A percentile compares a stretch with the other conserved stretches of the same genome.
phyloP scores from a whole-genome alignment of 768 basidiomycete genomes.

The Pleurotus eryngii region DNA sequence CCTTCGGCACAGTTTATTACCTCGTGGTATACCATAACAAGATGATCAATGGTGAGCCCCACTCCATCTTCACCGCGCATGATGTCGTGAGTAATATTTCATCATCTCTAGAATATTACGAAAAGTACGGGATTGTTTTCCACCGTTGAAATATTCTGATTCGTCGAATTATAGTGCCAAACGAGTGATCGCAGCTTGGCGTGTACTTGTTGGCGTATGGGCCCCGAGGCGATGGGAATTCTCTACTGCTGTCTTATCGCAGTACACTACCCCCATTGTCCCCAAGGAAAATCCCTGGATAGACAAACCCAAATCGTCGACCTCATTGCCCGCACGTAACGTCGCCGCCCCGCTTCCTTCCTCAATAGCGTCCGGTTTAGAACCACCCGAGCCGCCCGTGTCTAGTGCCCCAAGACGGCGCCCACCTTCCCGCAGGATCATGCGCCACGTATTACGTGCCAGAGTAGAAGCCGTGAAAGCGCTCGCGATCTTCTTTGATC shows the following conservation, averaged over 20 bases:
- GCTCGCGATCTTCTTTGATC: conserved; percentile 68
- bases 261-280: conserved; percentile 62
- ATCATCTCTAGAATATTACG: conserved; percentile 58
- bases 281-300: conserved; percentile 76
- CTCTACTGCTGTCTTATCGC: conserved; percentile 65
- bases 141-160: background rate
- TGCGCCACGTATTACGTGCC: conserved; percentile 85
- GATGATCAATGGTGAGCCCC: conserved; percentile 76
- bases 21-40: conserved; percentile 84
- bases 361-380: conserved; percentile 20
- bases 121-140: conserved; percentile 49
- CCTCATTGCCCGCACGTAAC: conserved; percentile 14
- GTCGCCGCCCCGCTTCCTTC: conserved; percentile 5
- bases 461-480: conserved; percentile 81
- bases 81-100: conserved; percentile 14
- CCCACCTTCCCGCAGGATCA: conserved; percentile 77
- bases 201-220: conserved; percentile 95
- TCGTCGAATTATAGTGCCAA: conserved; percentile 60
- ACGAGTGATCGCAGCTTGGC: conserved; percentile 90
- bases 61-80: conserved; percentile 4
- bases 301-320: conserved; percentile 35
- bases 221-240: conserved; percentile 81
- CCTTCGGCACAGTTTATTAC: conserved; percentile 65
- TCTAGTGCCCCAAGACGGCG: conserved; percentile 35
- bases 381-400: conserved; percentile 38